Conservation (phyloP, 495 filamentous ascomycete species). For the Pseudomonodictys pantanalensis region DNA sequence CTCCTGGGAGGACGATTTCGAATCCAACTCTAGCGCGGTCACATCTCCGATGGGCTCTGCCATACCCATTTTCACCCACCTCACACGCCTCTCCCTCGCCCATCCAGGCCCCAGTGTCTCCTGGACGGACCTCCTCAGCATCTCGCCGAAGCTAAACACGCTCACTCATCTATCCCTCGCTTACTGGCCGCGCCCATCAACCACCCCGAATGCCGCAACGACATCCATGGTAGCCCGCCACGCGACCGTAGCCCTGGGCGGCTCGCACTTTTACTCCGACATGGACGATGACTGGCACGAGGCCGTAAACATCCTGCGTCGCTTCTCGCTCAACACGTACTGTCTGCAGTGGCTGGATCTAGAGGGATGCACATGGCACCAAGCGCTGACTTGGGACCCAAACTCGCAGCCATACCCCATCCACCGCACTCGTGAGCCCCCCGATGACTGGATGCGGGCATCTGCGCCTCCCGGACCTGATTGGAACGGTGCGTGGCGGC, state of each 20-base stretch:
- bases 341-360: conserved; percentile 76
- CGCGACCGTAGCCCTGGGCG: conserved; percentile 56
- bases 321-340: conserved; percentile 64
- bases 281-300: conserved; percentile 69
- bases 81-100: conserved; percentile 54
- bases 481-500: conserved; percentile 53
- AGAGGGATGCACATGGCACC: conserved; percentile 74
- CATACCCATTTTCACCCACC: conserved; percentile 45
- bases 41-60: conserved; percentile 4
- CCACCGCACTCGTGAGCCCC: neutral
- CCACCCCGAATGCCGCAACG: conserved; percentile 51
- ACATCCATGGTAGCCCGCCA: conserved; percentile 51
- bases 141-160: conserved; percentile 59
- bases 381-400: conserved; percentile 53
- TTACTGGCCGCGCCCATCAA: conserved; percentile 78
- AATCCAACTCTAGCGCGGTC: neutral
- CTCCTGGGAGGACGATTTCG: conserved; percentile 36
- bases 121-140: conserved; percentile 64
- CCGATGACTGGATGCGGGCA: conserved; percentile 4
- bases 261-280: conserved; percentile 61
- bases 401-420: neutral
- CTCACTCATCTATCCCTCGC: conserved; percentile 77
- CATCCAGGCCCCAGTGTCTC: conserved; percentile 49
- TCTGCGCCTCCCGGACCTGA: conserved; percentile 41
- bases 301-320: conserved; percentile 64